Percentiles rank a stretch among this genome's conserved stretches.
Conservation (phyloP, 768 basidiomycete species). For the Xerocomellus chrysenteron region DNA sequence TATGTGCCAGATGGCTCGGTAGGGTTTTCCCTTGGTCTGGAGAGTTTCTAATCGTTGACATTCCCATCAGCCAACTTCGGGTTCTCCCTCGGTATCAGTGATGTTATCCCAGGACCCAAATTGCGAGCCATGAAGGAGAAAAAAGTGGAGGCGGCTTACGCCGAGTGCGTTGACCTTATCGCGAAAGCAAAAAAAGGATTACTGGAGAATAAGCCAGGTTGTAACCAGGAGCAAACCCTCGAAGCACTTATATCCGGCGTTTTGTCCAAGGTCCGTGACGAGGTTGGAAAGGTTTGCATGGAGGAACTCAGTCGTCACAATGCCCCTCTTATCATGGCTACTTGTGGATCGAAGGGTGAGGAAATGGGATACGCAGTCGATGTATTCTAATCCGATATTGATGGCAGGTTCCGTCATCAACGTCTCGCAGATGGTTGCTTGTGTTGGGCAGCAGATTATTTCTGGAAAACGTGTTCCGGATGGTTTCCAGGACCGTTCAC, state of each 20-base stretch:
- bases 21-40: constrained; percentile 21
- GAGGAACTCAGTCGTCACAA: constrained; percentile 96
- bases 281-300: constrained; percentile 98
- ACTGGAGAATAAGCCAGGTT: constrained; percentile 96
- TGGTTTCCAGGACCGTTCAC: constrained; percentile 97
- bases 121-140: constrained; percentile 79
- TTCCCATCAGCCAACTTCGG: constrained; percentile 83
- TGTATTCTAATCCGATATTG: background rate
- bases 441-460: constrained; percentile 99
- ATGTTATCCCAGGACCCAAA: constrained; percentile 91
- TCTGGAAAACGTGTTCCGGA: constrained; percentile 97
- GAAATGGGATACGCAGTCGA: background rate
- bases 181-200: constrained; percentile 87
- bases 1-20: constrained; percentile 94
- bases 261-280: constrained; percentile 92
- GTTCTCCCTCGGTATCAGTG: constrained; percentile 97
- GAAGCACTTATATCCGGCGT: constrained; percentile 95
- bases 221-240: constrained; percentile 93
- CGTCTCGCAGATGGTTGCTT: constrained; percentile 99
- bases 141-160: constrained; percentile 87
- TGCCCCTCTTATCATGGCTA: constrained; percentile 97
- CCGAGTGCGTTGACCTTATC: constrained; percentile 83
- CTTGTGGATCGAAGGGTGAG: constrained; percentile 96
- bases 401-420: constrained; percentile 95
- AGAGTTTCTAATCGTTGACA: constrained; percentile 2